These are phyloP conservation scores for Comarum palustre DNA, from an alignment of 306 rosid genomes.

Conservation along the genomic window DNA sequence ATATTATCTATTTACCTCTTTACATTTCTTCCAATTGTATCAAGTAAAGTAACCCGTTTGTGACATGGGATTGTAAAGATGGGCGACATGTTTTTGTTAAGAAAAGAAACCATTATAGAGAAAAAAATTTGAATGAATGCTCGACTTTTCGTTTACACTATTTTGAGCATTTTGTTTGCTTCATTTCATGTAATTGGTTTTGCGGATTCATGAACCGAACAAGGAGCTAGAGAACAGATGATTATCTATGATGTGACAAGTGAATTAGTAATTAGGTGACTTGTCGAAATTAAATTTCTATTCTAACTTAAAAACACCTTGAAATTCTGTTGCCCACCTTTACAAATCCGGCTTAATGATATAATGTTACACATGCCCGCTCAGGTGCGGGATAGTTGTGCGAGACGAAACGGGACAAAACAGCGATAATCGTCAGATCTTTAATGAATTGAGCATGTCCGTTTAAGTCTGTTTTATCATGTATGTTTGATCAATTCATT, in stretches of 20 bases:
- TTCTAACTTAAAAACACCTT: neutral
- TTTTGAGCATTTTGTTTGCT: neutral
- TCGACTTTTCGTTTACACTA: too few relatives aligned
- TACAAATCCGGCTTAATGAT: conserved; percentile 11
- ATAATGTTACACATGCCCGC: too few relatives aligned
- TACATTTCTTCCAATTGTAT: too few relatives aligned
- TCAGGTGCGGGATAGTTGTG: too few relatives aligned
- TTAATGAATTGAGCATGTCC: too few relatives aligned
- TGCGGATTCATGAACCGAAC: neutral
- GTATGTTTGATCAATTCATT: too few relatives aligned
- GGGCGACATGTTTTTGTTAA: neutral
- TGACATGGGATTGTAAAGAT: neutral
- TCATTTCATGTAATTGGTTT: neutral
- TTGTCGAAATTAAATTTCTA: neutral
- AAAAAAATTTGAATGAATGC: too few relatives aligned
- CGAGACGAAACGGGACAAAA: too few relatives aligned
- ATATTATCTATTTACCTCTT: too few relatives aligned
- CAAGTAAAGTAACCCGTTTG: neutral
- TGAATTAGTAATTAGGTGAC: neutral
- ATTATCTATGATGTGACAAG: neutral
- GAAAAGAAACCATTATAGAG: too few relatives aligned
- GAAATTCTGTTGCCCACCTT: neutral
- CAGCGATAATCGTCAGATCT: too few relatives aligned
- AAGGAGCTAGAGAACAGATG: neutral
- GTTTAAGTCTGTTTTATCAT: too few relatives aligned